Base-by-base conservation (phyloP, 352 stramenopile genomes). In the Globisporangium uncinulatum region DNA sequence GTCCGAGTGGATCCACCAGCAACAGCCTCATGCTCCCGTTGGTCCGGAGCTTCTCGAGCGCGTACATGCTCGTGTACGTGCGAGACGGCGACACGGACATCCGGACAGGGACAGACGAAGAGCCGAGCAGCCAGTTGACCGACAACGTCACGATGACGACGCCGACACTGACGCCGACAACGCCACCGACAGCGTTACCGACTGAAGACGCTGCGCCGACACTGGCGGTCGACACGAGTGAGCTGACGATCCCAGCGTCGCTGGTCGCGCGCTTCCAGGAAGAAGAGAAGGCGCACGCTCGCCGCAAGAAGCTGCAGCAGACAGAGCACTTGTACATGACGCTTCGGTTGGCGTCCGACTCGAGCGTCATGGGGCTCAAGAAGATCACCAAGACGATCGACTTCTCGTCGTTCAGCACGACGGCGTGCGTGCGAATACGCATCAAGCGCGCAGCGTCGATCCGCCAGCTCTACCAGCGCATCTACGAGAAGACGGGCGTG, bases 61-160 rank as follows among this genome's bases (percentile, higher is more conserved):
- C 86, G 4, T 95, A 95, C 57, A 95, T 95, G 86, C 83, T 95
- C 4, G 86, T 94, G 32, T 94, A 94, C 54, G 73, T 94, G 14
- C 84, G 84, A 3, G 82, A 91, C 49, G 82, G 81, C 13, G 66
- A 79, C 32, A 93, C 89, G 43, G 83, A 88, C 42, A 84, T 88
- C 48, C 67, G 53, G 51, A 73, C 65, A 29, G 24, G 4, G 3
- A 89, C 91, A n/a, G 29, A 14, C 13, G 37, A 55, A 20, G 21
- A 29, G 24, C 32, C 20, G 57, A 57, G 10, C 7, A 37, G 9
- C 36, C 57, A 17, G 19, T 21, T 19, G 15, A 45, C 11, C 9
- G n/a, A 10, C 14, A 42, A 43, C 6, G n/a, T 42, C 19, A 21
- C 36, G 32, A 51, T 34, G n/a, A 45, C 36, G 3, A 29, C 24